A percentile compares a stretch with the other conserved stretches of the same genome.
Evolutionary conservation across 805 yeast species (phyloP).

Genomic region (Pichia sporocuriosa): DNA sequence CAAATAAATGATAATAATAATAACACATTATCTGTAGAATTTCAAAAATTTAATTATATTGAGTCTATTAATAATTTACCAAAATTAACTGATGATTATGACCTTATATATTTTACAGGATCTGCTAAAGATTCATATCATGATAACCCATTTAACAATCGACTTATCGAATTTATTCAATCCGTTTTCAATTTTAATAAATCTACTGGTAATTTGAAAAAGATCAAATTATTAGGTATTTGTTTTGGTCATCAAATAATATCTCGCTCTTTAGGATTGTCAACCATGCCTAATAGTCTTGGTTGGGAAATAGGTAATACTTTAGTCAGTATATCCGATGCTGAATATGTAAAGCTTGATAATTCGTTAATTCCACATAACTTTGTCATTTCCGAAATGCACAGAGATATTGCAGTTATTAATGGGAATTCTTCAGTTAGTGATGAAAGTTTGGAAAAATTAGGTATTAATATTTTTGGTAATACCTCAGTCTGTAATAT

Average conservation of each 20-base stretch:
- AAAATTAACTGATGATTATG: conserved; percentile 22
- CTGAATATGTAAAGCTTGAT: conserved; percentile 13
- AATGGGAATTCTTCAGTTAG: too few species aligned
- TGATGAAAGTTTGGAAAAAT: conserved; percentile 23
- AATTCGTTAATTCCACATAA: conserved; percentile 14
- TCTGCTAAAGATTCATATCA: conserved; percentile 43
- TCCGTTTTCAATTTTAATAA: neutral
- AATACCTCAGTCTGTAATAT: conserved; percentile 45
- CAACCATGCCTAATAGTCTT: conserved; percentile 46
- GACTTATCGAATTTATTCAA: conserved; percentile 29
- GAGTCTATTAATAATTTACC: conserved; percentile 21
- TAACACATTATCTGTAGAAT: conserved; percentile 12
- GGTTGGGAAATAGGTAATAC: conserved; percentile 75
- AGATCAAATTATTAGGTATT: conserved; percentile 56
- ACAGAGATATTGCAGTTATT: conserved; percentile 46
- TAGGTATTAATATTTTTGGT: conserved; percentile 40
- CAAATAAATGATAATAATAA: neutral
- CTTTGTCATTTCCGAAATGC: conserved; percentile 43
- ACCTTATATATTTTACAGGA: conserved; percentile 47
- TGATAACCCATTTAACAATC: conserved; percentile 34
- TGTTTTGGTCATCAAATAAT: conserved; percentile 88
- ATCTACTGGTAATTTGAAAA: too few species aligned
- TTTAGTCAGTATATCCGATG: conserved; percentile 32
- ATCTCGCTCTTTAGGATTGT: conserved; percentile 57
- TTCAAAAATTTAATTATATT: conserved; percentile 35